A percentile compares a stretch with the other conserved stretches of the same genome.
Conservation (phyloP, 192 early-diverging fungal species). For the Coemansia sp. region DNA sequence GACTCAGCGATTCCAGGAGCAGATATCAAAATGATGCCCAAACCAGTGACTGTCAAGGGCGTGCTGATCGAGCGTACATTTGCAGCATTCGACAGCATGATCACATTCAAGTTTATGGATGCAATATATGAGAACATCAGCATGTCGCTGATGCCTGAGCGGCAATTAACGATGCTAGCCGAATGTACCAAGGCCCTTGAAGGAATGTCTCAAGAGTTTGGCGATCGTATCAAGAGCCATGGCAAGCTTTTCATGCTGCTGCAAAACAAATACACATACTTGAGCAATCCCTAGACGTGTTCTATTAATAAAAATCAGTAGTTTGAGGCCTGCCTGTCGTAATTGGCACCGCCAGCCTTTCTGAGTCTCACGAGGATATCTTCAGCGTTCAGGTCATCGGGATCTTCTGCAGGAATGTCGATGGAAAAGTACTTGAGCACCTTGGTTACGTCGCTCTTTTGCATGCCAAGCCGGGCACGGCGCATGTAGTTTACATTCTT, state of each 20-base stretch:
- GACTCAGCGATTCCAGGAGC: constrained; percentile 13
- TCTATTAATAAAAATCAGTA: constrained; percentile 22
- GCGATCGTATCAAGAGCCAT: constrained; percentile 22
- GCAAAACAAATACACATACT: constrained; percentile 37
- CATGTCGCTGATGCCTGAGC: constrained; percentile 33
- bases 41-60: constrained; percentile 33
- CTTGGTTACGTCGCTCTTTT: constrained; percentile 76
- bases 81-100: constrained; percentile 28
- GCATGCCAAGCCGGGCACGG: constrained; percentile 71
- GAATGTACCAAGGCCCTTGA: constrained; percentile 32
- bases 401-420: constrained; percentile 64
- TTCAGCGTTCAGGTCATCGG: constrained; percentile 60
- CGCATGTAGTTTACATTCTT: constrained; percentile 70
- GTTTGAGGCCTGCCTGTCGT: constrained; percentile 51
- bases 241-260: constrained; percentile 23
- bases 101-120: constrained; percentile 29
- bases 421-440: constrained; percentile 67
- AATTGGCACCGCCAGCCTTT: constrained; percentile 62
- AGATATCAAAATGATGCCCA: constrained; percentile 25
- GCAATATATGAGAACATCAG: constrained; percentile 16
- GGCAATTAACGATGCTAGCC: constrained; percentile 37
- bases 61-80: constrained; percentile 40
- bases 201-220: constrained; percentile 26
- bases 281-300: constrained; percentile 14
- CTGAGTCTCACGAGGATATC: constrained; percentile 62